Percentiles rank a stretch among this genome's conserved stretches.
Evolutionary conservation across 768 basidiomycete species (phyloP).

Genomic region (Glaciozyma martinii): DNA sequence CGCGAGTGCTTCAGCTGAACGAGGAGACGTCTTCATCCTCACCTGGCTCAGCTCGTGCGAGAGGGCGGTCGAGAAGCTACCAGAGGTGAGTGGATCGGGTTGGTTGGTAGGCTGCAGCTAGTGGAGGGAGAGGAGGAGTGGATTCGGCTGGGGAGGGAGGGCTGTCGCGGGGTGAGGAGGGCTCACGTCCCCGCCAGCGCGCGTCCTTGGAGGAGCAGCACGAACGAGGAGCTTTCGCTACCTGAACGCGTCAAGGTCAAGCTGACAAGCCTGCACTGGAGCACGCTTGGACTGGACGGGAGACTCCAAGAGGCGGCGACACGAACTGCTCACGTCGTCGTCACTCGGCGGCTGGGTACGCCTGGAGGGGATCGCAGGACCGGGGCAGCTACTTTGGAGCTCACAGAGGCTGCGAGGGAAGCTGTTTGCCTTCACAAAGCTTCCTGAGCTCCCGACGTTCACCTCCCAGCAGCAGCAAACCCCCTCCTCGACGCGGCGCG

Average conservation of each 20-base stretch:
- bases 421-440: neutral
- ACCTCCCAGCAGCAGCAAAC: neutral
- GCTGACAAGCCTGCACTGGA: too few relatives aligned
- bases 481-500: too few relatives aligned
- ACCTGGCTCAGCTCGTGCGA: slow-evolving; percentile 69
- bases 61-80: slow-evolving; percentile 48
- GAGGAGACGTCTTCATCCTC: slow-evolving; percentile 72
- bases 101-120: neutral
- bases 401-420: neutral
- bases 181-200: neutral
- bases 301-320: neutral
- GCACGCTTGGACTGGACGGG: neutral
- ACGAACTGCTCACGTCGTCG: neutral
- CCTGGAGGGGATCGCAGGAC: neutral
- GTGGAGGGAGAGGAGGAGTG: neutral
- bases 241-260: neutral
- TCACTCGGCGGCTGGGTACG: neutral
- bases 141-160: neutral
- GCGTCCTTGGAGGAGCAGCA: neutral
- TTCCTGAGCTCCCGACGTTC: neutral
- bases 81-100: slow-evolving; percentile 47
- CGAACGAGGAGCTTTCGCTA: neutral
- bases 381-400: neutral
- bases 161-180: neutral
- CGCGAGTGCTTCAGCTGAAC: slow-evolving; percentile 49